Evolutionary conservation across 441 rosid genomes (phyloP).

Genomic region (Adansonia grandidieri): DNA sequence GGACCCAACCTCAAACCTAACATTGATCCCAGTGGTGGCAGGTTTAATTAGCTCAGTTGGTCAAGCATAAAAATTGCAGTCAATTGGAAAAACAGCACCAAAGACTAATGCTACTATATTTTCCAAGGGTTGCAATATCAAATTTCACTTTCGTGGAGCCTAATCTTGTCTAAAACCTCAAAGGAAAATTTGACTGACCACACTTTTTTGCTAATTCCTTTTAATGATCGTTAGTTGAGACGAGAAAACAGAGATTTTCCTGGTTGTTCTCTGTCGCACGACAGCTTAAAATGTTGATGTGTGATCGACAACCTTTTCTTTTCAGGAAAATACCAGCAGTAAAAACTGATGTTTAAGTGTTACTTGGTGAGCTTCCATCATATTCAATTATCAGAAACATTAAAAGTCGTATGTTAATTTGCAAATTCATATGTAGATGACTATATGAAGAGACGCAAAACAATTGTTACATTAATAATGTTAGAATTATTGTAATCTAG

Average conservation of each 20-base stretch:
- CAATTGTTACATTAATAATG: neutral
- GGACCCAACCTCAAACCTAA: slow-evolving; percentile 14
- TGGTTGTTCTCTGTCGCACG: neutral
- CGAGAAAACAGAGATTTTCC: neutral
- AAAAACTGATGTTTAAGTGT: neutral
- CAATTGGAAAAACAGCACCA: neutral
- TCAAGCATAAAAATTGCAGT: neutral
- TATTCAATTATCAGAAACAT: neutral
- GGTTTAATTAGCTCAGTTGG: neutral
- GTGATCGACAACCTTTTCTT: neutral
- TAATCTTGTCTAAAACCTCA: slow-evolving; percentile 3
- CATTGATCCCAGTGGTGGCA: too few species aligned
- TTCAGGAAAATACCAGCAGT: neutral
- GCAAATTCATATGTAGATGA: neutral
- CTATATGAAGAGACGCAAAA: neutral
- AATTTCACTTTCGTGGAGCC: neutral
- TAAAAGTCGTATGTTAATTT: neutral
- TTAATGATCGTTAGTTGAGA: neutral
- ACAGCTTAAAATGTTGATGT: neutral
- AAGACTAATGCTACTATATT: neutral
- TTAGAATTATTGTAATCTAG: neutral
- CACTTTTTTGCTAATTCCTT: neutral
- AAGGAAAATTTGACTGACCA: neutral
- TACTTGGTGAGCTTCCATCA: neutral
- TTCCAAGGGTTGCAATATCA: neutral